Base-by-base conservation (phyloP, 805 yeast species). In the Zygoascus tannicola region DNA sequence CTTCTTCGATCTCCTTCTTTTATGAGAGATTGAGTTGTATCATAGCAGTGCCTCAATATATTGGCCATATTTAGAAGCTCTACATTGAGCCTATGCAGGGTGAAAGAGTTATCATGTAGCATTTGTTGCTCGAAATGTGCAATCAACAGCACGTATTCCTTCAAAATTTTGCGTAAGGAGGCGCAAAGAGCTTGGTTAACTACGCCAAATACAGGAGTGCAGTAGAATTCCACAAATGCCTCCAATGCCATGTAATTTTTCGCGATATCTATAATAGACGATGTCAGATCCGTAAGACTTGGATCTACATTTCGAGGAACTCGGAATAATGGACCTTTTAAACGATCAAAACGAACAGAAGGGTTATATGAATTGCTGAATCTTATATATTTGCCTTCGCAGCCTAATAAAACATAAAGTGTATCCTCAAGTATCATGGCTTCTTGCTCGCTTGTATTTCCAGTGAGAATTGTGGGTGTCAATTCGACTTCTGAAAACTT, bases 371-470 rank as follows among this genome's bases (percentile, higher is more conserved):
- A 67, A 35, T 76, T 81, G 26, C 80, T 71, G 56, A 73, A 85
- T 36, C 87, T 67, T 30, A 90, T 75, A 56, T 82, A 85, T 18
- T 70, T 68, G 0, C 97, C 97, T 59, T 87, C 95, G 18, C 61
- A 51, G 23, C 70, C 71, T 26, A 78, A 52, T 12, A 92, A 58
- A 1, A 84, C 80, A 52, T 71, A 73, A 18, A 86, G 54, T 7
- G 87, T 57, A 58, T 90, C 98, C 46, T 75, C 70, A 14, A 82
- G 67, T 1, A 92, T 71, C 21, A 80, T 68, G 0, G 84, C 80
- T 57, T 87, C 95, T 57, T 86, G 51, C 20, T 41, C 45, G 14
- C 41, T 18, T 12, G 35, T n/a, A 19, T 44, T 44, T 19, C 26
- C 36, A 8, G 49, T 10, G 23, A 40, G 40, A 43, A 16, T 15